phyloP scores from a whole-genome alignment of 176 grass and related monocot species.

The Zea luxurians region DNA sequence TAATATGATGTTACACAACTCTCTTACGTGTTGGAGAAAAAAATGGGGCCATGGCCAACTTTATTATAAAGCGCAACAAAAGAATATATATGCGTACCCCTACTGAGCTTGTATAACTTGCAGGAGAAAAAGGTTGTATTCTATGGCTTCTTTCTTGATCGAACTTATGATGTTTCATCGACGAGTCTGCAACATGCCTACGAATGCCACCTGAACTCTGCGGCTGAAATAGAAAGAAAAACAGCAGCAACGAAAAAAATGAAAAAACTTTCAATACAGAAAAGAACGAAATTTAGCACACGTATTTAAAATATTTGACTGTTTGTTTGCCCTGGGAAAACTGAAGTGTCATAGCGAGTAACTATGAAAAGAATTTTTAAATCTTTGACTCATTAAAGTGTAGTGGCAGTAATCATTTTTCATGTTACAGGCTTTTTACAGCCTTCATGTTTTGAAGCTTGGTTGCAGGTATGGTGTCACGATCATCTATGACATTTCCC shows the following conservation, averaged over 20 bases:
- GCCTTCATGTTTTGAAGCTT: not conserved
- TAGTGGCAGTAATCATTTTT: not conserved
- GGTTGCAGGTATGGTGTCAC: not conserved
- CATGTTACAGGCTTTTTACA: not conserved
- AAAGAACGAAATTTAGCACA: slow-evolving; percentile 24
- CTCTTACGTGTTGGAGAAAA: not conserved
- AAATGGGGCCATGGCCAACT: not conserved
- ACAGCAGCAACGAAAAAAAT: slow-evolving; percentile 27
- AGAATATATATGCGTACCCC: slow-evolving; percentile 51
- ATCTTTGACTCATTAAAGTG: not conserved
- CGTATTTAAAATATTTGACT: not conserved
- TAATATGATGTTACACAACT: not conserved
- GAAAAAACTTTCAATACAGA: not conserved
- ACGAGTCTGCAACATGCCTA: slow-evolving; percentile 41
- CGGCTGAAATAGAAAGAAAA: slow-evolving; percentile 34
- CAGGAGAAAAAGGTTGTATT: slow-evolving; percentile 53
- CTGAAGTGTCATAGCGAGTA: not conserved
- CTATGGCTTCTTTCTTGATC: slow-evolving; percentile 46
- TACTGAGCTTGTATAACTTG: slow-evolving; percentile 68
- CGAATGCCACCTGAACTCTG: slow-evolving; percentile 56
- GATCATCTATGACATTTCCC: not conserved
- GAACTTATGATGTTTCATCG: slow-evolving; percentile 44
- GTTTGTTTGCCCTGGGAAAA: slow-evolving; percentile 12
- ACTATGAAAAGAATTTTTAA: not conserved
- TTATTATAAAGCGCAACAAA: not conserved